Percentiles rank a stretch among this genome's conserved stretches.
Evolutionary conservation across 2,329 filamentous ascomycete genomes (phyloP).

Genomic region (Colletotrichum phormii): DNA sequence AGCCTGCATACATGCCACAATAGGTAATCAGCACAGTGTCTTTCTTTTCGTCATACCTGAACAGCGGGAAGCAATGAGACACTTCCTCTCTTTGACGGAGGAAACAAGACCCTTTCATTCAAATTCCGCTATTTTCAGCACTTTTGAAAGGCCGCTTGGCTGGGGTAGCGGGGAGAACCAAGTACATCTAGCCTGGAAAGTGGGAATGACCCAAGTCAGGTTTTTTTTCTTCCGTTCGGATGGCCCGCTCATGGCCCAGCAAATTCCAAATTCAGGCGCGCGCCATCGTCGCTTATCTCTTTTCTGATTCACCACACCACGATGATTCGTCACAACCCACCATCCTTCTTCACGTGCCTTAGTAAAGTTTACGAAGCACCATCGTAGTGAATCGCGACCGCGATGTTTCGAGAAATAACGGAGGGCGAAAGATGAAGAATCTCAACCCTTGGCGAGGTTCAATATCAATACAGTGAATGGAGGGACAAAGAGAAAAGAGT

Average conservation of each 20-base stretch:
- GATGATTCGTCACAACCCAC: background rate
- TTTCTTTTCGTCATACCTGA: background rate
- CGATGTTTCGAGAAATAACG: background rate
- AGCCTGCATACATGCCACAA: background rate
- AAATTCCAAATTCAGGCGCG: background rate
- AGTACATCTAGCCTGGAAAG: background rate
- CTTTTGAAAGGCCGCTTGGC: background rate
- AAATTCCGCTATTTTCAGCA: background rate
- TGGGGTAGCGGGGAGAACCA: background rate
- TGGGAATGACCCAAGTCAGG: background rate
- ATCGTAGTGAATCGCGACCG: background rate
- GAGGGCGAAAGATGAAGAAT: background rate
- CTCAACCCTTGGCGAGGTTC: background rate
- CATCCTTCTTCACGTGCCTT: background rate
- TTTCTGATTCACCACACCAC: background rate
- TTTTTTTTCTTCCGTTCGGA: background rate
- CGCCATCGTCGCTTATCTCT: background rate
- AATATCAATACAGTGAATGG: background rate
- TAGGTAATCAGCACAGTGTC: background rate
- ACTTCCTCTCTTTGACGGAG: too few relatives aligned
- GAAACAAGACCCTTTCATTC: background rate
- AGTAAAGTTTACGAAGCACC: conserved; percentile 8
- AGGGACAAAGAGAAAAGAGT: background rate
- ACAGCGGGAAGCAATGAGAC: background rate
- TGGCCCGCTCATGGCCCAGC: background rate